Percentiles rank a stretch among this genome's conserved stretches.
These are phyloP conservation scores for Acer negundo DNA, from an alignment of 345 rosid genomes.

Conservation along the genomic window DNA sequence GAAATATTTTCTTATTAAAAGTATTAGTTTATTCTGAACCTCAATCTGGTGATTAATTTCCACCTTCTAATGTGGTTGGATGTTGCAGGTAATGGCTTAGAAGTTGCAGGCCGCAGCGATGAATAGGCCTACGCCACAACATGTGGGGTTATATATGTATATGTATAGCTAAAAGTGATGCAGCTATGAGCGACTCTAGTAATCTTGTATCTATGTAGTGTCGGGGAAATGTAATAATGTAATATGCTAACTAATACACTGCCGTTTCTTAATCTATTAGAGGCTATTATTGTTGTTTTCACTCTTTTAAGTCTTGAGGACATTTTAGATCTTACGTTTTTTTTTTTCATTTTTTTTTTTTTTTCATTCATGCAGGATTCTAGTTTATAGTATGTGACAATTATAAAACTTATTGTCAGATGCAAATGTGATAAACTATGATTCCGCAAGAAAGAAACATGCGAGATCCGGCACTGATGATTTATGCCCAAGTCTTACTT, in stretches of 20 bases:
- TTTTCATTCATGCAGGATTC: too few species aligned
- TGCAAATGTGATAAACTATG: too few species aligned
- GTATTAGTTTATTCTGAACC: neutral
- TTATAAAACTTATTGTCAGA: too few species aligned
- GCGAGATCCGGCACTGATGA: too few species aligned
- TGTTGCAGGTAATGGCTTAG: conserved; percentile 85
- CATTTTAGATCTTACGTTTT: too few species aligned
- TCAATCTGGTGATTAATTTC: neutral
- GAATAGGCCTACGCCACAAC: conserved; percentile 5
- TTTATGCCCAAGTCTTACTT: too few species aligned
- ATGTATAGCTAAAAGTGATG: neutral
- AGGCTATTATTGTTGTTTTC: too few species aligned
- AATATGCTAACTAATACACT: neutral
- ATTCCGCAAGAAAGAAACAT: too few species aligned
- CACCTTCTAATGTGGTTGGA: neutral
- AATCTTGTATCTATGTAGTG: neutral
- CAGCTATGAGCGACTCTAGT: neutral
- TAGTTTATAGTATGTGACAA: too few species aligned
- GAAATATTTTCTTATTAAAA: neutral
- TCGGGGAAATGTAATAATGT: neutral
- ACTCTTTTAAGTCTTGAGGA: too few species aligned
- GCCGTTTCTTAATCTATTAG: neutral
- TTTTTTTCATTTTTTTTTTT: too few species aligned
- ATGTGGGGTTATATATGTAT: too few species aligned
- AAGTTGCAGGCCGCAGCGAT: conserved; percentile 56